phyloP scores from a whole-genome alignment of 2,329 filamentous ascomycete species.

The Apiospora malaysiana region DNA sequence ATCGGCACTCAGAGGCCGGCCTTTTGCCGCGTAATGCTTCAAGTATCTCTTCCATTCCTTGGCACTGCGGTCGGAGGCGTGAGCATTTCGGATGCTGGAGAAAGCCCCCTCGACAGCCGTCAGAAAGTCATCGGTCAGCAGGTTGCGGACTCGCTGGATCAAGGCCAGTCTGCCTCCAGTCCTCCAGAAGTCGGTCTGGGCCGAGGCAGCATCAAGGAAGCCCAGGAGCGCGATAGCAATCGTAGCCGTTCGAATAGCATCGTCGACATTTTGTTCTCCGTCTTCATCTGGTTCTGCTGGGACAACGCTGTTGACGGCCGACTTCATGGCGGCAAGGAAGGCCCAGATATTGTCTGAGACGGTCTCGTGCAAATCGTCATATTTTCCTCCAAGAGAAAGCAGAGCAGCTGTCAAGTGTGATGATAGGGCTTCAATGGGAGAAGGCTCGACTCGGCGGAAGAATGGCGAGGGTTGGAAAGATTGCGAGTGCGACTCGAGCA shows the following conservation, averaged over 20 bases:
- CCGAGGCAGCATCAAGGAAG: conserved; percentile 83
- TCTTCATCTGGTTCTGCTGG: conserved; percentile 60
- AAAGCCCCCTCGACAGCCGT: conserved; percentile 87
- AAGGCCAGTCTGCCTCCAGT: conserved; percentile 74
- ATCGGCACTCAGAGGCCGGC: conserved; percentile 88
- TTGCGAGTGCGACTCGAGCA: conserved; percentile 84
- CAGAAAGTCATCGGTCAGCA: conserved; percentile 85
- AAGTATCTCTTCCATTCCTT: conserved; percentile 89
- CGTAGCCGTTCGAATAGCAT: conserved; percentile 73
- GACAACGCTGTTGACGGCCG: conserved; percentile 62
- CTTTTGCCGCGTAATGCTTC: conserved; percentile 79
- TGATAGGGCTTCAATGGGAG: conserved; percentile 85
- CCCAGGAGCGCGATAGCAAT: conserved; percentile 87
- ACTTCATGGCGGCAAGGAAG: conserved; percentile 75
- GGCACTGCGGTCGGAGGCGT: conserved; percentile 66
- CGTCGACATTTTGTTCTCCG: conserved; percentile 65
- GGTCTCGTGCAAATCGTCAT: conserved; percentile 69
- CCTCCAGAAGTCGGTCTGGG: conserved; percentile 81
- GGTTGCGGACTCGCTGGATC: conserved; percentile 71
- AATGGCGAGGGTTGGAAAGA: conserved; percentile 80
- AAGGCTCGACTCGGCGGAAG: conserved; percentile 82
- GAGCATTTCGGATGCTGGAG: conserved; percentile 85
- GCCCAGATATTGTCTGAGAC: conserved; percentile 71
- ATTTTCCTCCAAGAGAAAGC: conserved; percentile 78
- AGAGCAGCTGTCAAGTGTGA: conserved; percentile 81